phyloP scores from a whole-genome alignment of 2,329 filamentous ascomycete species.

The Lachnellula cervina region DNA sequence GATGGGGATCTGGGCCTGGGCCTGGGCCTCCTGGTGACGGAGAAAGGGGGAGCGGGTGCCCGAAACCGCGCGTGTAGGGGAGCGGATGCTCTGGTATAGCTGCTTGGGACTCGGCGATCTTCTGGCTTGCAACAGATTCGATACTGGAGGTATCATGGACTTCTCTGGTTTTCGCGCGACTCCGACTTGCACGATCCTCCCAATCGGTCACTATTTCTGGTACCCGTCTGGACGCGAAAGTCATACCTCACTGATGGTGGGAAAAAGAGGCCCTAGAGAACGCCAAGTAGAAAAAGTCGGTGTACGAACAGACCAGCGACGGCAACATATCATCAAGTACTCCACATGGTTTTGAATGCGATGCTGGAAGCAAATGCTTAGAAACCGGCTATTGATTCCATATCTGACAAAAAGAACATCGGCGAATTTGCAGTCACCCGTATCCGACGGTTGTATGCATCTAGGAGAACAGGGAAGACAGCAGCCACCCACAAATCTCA shows the following conservation, averaged over 20 bases:
- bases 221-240: background rate
- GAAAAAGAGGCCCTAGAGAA: background rate
- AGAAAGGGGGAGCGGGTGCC: background rate
- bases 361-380: too few species aligned
- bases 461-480: background rate
- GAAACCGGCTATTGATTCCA: background rate
- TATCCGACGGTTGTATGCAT: background rate
- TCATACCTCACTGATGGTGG: background rate
- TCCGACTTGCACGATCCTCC: background rate
- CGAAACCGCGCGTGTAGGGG: background rate
- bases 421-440: background rate
- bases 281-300: background rate
- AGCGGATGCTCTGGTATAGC: background rate
- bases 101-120: background rate
- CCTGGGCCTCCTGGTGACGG: background rate
- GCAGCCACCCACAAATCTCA: background rate
- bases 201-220: background rate
- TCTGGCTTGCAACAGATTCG: background rate
- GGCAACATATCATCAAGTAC: background rate
- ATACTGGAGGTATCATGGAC: background rate
- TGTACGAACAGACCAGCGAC: background rate
- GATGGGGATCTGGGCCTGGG: background rate
- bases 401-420: background rate
- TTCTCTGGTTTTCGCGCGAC: background rate
- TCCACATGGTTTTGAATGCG: too few species aligned